Evolutionary conservation across 805 yeast genomes (phyloP).

Genomic region (Wickerhamiella parazyma): DNA sequence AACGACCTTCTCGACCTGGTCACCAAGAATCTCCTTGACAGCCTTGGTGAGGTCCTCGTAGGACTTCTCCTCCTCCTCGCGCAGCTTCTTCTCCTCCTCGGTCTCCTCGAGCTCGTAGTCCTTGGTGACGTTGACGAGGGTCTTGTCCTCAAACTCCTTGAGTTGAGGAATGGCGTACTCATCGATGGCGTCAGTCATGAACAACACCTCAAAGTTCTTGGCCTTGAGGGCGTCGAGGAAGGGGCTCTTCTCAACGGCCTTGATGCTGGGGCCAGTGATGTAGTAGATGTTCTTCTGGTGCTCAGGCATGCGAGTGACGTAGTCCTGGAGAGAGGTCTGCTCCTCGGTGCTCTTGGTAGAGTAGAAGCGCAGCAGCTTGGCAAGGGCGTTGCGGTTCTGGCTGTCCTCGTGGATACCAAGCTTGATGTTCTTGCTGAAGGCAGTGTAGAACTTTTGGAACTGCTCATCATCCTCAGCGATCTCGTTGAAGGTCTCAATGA

Average conservation of each 20-base stretch:
- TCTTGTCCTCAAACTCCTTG: conserved; percentile 99
- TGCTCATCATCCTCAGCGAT: conserved; percentile 98
- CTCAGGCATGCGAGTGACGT: conserved; percentile 98
- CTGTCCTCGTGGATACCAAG: conserved; percentile 98
- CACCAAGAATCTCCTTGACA: conserved; percentile 94
- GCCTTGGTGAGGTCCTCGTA: conserved; percentile 90
- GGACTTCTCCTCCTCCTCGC: conserved; percentile 88
- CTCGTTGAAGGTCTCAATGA: conserved; percentile 97
- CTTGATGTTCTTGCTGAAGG: conserved; percentile 95
- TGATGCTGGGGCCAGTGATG: conserved; percentile 97
- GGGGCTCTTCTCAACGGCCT: conserved; percentile 98
- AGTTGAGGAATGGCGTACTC: conserved; percentile 99
- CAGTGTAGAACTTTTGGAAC: conserved; percentile 95
- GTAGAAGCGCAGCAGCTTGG: conserved; percentile 93
- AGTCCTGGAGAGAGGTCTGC: conserved; percentile 86
- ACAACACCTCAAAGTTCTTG: conserved; percentile 94
- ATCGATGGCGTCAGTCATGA: conserved; percentile 97
- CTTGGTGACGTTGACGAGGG: conserved; percentile 96
- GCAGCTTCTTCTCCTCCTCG: conserved; percentile 88
- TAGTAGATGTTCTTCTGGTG: conserved; percentile 99
- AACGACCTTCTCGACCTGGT: conserved; percentile 97
- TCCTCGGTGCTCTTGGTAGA: conserved; percentile 94
- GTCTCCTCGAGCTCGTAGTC: conserved; percentile 94
- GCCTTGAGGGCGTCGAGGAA: conserved; percentile 98
- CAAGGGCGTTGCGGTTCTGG: conserved; percentile 90